A percentile compares a stretch with the other conserved stretches of the same genome.
Evolutionary conservation across 1,284 basidiomycete species (phyloP).

Genomic region (Trichosporon sp.): DNA sequence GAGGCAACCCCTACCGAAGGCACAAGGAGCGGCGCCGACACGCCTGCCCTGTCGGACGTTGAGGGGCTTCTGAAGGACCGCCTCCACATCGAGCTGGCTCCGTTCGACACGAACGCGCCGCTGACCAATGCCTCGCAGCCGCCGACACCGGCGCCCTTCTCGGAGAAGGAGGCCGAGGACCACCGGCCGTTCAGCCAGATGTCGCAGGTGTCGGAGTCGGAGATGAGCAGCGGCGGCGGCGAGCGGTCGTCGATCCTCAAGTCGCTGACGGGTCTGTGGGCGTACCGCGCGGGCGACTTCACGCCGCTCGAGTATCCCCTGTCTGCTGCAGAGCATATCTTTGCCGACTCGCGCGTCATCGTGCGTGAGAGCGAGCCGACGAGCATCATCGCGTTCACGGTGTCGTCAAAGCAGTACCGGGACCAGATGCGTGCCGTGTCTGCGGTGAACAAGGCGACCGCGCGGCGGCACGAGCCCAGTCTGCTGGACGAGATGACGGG

Average conservation of each 20-base stretch:
- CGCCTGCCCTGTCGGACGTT: neutral
- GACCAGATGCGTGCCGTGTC: constrained; percentile 73
- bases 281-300: constrained; percentile 56
- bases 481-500: constrained; percentile 13
- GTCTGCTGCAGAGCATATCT: constrained; percentile 71
- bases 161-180: constrained; percentile 35
- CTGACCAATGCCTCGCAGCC: constrained; percentile 41
- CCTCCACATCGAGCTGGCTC: constrained; percentile 47
- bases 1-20: neutral
- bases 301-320: constrained; percentile 57
- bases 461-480: constrained; percentile 15
- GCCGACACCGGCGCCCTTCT: constrained; percentile 12
- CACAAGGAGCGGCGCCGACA: neutral
- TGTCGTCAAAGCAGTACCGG: constrained; percentile 85
- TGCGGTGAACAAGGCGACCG: constrained; percentile 7
- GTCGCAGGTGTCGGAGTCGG: constrained; percentile 50
- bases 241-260: constrained; percentile 77
- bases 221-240: constrained; percentile 52
- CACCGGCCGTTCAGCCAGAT: constrained; percentile 28
- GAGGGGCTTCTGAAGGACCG: constrained; percentile 26
- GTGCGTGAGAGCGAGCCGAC: constrained; percentile 97
- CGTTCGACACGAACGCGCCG: constrained; percentile 49
- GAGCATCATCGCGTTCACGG: constrained; percentile 91
- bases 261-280: constrained; percentile 79
- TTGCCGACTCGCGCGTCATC: constrained; percentile 90